Base-by-base conservation (phyloP, 768 basidiomycete genomes). In the Pleurotus sapidus region DNA sequence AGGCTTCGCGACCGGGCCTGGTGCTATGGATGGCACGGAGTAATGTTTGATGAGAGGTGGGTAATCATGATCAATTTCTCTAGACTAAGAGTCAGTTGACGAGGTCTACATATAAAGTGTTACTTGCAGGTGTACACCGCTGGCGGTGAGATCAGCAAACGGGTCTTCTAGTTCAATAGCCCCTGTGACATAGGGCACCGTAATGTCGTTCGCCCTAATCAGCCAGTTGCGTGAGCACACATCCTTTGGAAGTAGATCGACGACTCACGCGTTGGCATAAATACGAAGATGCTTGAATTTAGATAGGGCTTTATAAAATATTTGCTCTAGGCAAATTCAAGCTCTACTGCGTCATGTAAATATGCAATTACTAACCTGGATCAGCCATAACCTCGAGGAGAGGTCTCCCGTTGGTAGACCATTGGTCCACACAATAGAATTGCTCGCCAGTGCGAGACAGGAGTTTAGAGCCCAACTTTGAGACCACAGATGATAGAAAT, bases 161-260 rank as follows among this genome's bases (percentile, higher is more conserved):
- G 83, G 77, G 67, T 95, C 88, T 59, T 79, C 70, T 0, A 74
- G 67, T 58, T 90, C 88, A 27, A 93, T 87, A 5, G 85, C 84
- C 4, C 89, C 83, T 1, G 90, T 92, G n/a, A 87, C 73, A 64
- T 89, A 95, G 0, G 93, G 90, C 2, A 95, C 93, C 0, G 92
- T 92, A 2, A 73, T 57, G 63, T 95, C 93, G 62, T 87, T 84
- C 14, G 89, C 68, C 3, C 86, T 88, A 38, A 20, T 20, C 1
- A 4, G 23, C 12, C 23, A 46, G 42, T 25, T 30, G n/a, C 34
- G 20, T 50, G 49, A 14, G 39, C 1, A 15, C 37, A 18, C 15
- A 15, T 23, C 42, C 20, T 39, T 39, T 40, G 5, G 49, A 60
- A 18, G 59, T n/a, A 4, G 46, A 20, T 5, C 25, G 25, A 45